These are phyloP conservation scores for Microcos paniculata DNA, from an alignment of 345 rosid species.

Conservation along the genomic window DNA sequence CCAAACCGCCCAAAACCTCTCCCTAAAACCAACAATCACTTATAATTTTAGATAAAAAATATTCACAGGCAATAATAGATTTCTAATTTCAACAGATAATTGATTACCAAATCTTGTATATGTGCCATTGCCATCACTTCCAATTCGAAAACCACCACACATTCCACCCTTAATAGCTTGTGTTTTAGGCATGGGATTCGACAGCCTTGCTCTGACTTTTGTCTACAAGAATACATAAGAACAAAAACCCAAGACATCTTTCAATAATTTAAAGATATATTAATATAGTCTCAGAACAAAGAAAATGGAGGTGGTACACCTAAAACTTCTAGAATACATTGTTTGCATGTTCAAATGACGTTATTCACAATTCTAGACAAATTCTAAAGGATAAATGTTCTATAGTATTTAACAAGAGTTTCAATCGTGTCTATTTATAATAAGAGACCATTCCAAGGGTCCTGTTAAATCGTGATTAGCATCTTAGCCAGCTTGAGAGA, in stretches of 20 bases:
- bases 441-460: not conserved
- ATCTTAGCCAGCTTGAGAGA: not conserved
- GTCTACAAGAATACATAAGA: constrained; percentile 29
- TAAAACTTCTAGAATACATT: not conserved
- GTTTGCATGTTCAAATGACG: not conserved
- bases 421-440: not conserved
- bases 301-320: not conserved
- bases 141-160: constrained; percentile 63
- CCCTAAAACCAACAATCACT: constrained; percentile 34
- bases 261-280: not conserved
- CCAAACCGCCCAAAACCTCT: constrained; percentile 46
- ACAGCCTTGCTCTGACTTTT: constrained; percentile 60
- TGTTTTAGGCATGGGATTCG: constrained; percentile 71
- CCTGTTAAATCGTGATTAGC: not conserved
- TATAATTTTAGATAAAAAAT: constrained; percentile 8
- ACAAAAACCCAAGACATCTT: constrained; percentile 4
- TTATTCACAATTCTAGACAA: not conserved
- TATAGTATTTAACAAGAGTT: not conserved
- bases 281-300: not conserved
- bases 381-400: not conserved
- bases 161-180: constrained; percentile 72
- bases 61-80: constrained; percentile 9
- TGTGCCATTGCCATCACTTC: constrained; percentile 30
- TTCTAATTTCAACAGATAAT: not conserved
- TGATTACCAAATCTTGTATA: constrained; percentile 52